Evolutionary conservation across 192 early-diverging fungal genomes (phyloP).

Genomic region (Linnemannia elongata): DNA sequence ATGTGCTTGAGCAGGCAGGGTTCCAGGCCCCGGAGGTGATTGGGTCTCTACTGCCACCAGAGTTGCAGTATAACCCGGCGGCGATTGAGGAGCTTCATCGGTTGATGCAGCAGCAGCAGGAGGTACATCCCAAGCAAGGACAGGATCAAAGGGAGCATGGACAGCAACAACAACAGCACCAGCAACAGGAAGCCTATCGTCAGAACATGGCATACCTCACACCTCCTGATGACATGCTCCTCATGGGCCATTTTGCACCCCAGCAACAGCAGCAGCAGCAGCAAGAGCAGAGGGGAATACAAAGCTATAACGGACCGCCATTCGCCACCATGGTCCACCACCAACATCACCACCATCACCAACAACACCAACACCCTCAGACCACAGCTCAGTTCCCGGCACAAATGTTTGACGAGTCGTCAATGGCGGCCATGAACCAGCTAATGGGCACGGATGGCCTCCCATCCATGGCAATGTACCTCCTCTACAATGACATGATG

Average conservation of each 20-base stretch:
- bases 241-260: not conserved
- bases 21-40: not conserved
- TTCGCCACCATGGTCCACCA: constrained; percentile 4
- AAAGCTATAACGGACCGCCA: not conserved
- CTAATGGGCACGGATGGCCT: not conserved
- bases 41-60: not conserved
- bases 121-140: not conserved
- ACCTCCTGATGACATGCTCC: not conserved
- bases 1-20: not conserved
- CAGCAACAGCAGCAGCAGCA: constrained; percentile 18
- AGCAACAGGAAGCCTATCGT: not conserved
- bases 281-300: not conserved
- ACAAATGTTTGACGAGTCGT: constrained; percentile 1
- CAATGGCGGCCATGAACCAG: not conserved
- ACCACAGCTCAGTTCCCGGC: not conserved
- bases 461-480: not conserved
- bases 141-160: not conserved
- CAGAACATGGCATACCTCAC: not conserved
- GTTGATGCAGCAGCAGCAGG: not conserved
- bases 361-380: not conserved
- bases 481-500: constrained; percentile 3
- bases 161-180: constrained; percentile 18
- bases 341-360: constrained; percentile 7
- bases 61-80: not conserved
- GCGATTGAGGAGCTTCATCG: not conserved